phyloP scores from a whole-genome alignment of 1,284 basidiomycete genomes.

The Laetiporus sulphureus region DNA sequence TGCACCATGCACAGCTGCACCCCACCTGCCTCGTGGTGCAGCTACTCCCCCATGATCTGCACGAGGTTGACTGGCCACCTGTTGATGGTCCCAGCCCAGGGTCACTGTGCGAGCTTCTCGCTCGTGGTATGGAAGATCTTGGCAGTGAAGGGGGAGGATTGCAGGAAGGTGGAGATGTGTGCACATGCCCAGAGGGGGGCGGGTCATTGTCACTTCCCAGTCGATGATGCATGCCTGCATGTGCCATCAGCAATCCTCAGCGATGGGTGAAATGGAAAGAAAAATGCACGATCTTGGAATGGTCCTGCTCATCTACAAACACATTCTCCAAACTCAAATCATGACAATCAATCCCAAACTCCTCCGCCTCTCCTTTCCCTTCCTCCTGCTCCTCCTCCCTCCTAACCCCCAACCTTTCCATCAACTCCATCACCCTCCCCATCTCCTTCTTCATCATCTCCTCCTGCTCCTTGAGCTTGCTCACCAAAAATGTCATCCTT shows the following conservation, averaged over 20 bases:
- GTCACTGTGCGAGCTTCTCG: slow-evolving; percentile 32
- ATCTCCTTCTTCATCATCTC: slow-evolving; percentile 59
- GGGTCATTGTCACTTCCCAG: slow-evolving; percentile 78
- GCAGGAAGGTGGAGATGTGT: slow-evolving; percentile 72
- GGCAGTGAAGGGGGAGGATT: slow-evolving; percentile 63
- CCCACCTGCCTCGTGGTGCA: slow-evolving; percentile 60
- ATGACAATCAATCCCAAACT: slow-evolving; percentile 71
- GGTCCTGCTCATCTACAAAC: slow-evolving; percentile 66
- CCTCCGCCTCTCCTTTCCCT: slow-evolving; percentile 35
- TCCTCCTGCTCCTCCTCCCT: slow-evolving; percentile 24
- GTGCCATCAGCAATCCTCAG: slow-evolving; percentile 2
- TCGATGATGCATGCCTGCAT: slow-evolving; percentile 73
- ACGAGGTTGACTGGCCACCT: slow-evolving; percentile 23
- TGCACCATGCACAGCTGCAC: slow-evolving; percentile 64
- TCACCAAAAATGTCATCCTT: slow-evolving; percentile 66
- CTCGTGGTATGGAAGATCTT: slow-evolving; percentile 63
- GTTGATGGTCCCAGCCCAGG: slow-evolving; percentile 7
- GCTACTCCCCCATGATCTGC: slow-evolving; percentile 57
- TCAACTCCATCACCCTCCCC: slow-evolving; percentile 56
- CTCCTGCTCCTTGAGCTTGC: slow-evolving; percentile 58
- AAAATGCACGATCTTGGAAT: slow-evolving; percentile 56
- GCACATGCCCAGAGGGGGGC: slow-evolving; percentile 78
- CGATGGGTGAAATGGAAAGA: slow-evolving; percentile 8
- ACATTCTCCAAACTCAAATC: slow-evolving; percentile 76
- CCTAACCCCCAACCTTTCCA: slow-evolving; percentile 45